Evolutionary conservation across 148 eudicot genomes (phyloP), one percentile per base, ranked within the genome.

Genomic region (Simmondsia chinensis): DNA sequence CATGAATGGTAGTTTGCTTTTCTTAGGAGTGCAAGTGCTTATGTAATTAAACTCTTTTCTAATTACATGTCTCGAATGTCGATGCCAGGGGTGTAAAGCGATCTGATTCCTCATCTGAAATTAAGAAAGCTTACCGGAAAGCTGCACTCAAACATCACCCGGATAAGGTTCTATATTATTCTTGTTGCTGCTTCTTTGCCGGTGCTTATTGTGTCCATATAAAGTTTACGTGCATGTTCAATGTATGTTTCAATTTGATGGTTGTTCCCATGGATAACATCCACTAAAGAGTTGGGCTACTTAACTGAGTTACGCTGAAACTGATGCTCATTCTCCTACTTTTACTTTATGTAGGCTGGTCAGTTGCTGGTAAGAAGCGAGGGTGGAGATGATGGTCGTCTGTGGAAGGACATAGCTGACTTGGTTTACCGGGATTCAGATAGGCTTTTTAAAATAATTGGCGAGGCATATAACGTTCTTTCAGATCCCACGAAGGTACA

Each of bases 101-200:
- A 52, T 67, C 89, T 18, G 95, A 82, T 46, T 17, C 80, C 25
- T 77, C 69, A 57, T 39, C 95, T 33, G 94, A 85, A 48, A 82
- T 91, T 12, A 91, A 82, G 57, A 91, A 91, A 75, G 97, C 95
- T 40, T 91, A 91, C 61, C 60, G 85, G 42, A 85, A 76, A 71
- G 95, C 97, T 36, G 95, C 95, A n/a, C 83, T 91, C 32, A 72
- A 62, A 51, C 97, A 91, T 74, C 97, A 91, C 60, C 97, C 97
- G 32, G 97, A 91, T 79, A 91, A 91, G 97, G 97, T 91, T 36
- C 56, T 43, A 12, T 2, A 15, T 25, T 54, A 25, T 36, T 24
- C n/a, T n/a, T n/a, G n/a, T n/a, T n/a, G n/a, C n/a, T 46, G 51
- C 26, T 54, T 23, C 20, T 57, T 22, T 35, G 40, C 38, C 38